Conservation (phyloP, 2,329 filamentous ascomycete genomes). For the Zymoseptoria passerinii region DNA sequence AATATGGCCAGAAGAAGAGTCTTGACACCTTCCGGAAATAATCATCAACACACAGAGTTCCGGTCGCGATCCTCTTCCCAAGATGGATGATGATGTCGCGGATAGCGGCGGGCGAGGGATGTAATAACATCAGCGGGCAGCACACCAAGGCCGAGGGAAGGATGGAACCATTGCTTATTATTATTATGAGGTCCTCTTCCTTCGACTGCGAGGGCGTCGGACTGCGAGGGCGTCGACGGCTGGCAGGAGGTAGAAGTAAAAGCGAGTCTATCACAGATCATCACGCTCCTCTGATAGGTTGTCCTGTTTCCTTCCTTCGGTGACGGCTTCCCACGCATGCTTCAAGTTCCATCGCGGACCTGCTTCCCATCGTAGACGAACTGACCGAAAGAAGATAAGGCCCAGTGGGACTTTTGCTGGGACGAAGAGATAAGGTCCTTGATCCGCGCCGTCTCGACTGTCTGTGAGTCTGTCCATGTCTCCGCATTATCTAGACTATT, state of each 20-base stretch:
- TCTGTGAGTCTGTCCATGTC: not conserved
- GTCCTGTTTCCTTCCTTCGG: not conserved
- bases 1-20: not conserved
- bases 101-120: not conserved
- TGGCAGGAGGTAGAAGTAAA: too few species aligned
- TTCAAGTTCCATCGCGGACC: conserved; percentile 11
- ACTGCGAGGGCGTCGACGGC: not conserved
- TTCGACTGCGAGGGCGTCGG: too few species aligned
- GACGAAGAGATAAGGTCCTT: conserved; percentile 9
- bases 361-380: conserved; percentile 10
- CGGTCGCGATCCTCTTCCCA: not conserved
- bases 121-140: not conserved
- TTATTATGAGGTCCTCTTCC: too few species aligned
- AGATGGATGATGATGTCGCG: not conserved
- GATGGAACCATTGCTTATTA: too few species aligned
- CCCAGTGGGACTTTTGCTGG: not conserved
- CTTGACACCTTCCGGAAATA: not conserved
- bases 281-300: not conserved
- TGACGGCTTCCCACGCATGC: not conserved
- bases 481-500: too few species aligned
- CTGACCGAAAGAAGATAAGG: conserved; percentile 14
- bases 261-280: not conserved
- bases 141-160: not conserved
- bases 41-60: not conserved
- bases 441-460: not conserved